A percentile compares a stretch with the other conserved stretches of the same genome.
These are phyloP conservation scores for Lepiota venenata DNA, from an alignment of 768 basidiomycete genomes.

Conservation along the genomic window DNA sequence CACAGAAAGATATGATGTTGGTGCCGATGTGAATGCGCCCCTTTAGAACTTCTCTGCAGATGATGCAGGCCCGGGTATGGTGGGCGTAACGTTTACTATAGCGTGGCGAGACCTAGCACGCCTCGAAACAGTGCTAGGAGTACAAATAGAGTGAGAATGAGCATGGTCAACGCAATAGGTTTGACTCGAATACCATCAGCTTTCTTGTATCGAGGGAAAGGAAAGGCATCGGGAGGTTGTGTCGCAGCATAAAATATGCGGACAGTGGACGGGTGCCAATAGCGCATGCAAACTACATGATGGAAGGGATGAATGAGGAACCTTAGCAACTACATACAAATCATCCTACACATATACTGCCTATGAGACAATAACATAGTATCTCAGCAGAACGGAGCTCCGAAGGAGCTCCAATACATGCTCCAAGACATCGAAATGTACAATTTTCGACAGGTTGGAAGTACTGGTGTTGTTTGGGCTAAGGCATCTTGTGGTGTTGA, in stretches of 20 bases:
- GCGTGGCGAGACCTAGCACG: background rate
- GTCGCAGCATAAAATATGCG: no score
- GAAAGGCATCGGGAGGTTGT: constrained; percentile 5
- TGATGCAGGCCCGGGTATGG: constrained; percentile 21
- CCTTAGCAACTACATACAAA: no score
- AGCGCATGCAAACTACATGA: no score
- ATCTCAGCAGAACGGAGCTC: no score
- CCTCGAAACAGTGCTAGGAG: background rate
- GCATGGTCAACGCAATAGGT: background rate
- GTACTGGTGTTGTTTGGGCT: background rate
- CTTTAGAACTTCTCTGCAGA: constrained; percentile 27
- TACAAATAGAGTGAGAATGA: background rate
- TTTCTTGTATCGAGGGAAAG: constrained; percentile 1
- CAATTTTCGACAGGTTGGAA: no score
- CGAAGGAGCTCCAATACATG: no score
- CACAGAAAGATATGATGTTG: constrained; percentile 30
- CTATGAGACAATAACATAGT: no score
- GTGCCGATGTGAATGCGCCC: constrained; percentile 29
- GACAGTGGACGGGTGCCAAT: no score
- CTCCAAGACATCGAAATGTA: no score
- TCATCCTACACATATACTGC: no score
- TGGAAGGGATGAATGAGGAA: no score
- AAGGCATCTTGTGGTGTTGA: constrained; percentile 2
- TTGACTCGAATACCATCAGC: background rate
- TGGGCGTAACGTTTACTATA: constrained; percentile 18